Conservation (phyloP, 176 grass and related monocot genomes). For the Thalia dealbata region DNA sequence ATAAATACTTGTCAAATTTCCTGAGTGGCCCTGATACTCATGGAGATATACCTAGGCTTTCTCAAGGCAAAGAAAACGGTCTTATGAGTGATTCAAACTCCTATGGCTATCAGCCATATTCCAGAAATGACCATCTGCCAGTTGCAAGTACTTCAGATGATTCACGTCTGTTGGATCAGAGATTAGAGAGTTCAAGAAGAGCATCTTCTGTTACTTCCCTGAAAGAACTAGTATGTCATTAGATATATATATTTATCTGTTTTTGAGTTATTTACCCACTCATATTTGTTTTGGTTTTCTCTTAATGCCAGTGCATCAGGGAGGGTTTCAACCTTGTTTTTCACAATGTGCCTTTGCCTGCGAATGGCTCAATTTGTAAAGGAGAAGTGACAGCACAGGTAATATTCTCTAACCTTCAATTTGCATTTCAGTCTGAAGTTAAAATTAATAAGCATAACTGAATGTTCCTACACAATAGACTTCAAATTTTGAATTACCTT, state of each 20-base stretch:
- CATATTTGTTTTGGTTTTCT: slow-evolving; percentile 17
- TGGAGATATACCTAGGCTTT: slow-evolving; percentile 20
- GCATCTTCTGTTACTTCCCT: slow-evolving; percentile 46
- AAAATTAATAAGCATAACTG: background rate
- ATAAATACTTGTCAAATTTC: slow-evolving; percentile 50
- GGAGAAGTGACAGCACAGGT: slow-evolving; percentile 52
- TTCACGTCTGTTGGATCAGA: slow-evolving; percentile 34
- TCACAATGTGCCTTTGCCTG: slow-evolving; percentile 34
- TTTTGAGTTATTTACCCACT: slow-evolving; percentile 3
- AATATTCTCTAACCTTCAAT: slow-evolving; percentile 22
- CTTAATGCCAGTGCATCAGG: slow-evolving; percentile 40
- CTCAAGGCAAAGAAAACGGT: slow-evolving; percentile 41
- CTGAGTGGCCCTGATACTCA: slow-evolving; percentile 30
- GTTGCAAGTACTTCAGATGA: slow-evolving; percentile 55
- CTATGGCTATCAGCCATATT: slow-evolving; percentile 33
- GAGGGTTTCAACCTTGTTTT: slow-evolving; percentile 69
- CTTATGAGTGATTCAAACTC: slow-evolving; percentile 39
- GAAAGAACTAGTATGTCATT: slow-evolving; percentile 56
- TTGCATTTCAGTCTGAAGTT: slow-evolving; percentile 18
- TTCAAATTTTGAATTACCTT: background rate
- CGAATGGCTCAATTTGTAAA: slow-evolving; percentile 37
- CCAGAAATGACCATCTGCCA: slow-evolving; percentile 35
- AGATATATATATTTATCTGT: slow-evolving; percentile 2
- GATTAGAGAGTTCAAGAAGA: slow-evolving; percentile 31
- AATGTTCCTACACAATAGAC: background rate